Evolutionary conservation across 352 stramenopile genomes (phyloP).

Genomic region (Phytophthora vignae): DNA sequence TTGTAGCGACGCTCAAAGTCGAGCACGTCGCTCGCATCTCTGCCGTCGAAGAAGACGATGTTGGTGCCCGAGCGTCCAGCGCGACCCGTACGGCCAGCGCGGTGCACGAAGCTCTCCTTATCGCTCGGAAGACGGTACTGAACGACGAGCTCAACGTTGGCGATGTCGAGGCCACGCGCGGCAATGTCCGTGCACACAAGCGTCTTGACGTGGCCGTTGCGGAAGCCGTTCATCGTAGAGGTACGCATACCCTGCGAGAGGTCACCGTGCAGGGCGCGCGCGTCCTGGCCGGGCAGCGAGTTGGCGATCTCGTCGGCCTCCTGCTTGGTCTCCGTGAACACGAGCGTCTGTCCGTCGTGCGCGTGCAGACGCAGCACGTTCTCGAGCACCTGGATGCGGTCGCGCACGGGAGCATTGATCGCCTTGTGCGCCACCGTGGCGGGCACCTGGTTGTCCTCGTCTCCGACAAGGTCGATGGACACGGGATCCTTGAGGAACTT

Average conservation of each 20-base stretch:
- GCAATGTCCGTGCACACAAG: slow-evolving; percentile 93
- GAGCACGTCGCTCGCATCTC: slow-evolving; percentile 67
- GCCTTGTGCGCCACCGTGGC: slow-evolving; percentile 93
- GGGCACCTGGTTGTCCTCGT: slow-evolving; percentile 84
- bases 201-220: slow-evolving; percentile 93
- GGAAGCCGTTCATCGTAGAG: slow-evolving; percentile 97
- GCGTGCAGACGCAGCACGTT: slow-evolving; percentile 75
- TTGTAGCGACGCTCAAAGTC: slow-evolving; percentile 85
- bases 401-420: slow-evolving; percentile 89
- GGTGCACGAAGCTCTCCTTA: slow-evolving; percentile 96
- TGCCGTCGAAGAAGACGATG: slow-evolving; percentile 88
- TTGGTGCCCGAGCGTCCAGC: slow-evolving; percentile 85
- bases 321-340: slow-evolving; percentile 98
- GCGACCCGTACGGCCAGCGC: slow-evolving; percentile 90
- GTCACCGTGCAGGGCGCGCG: slow-evolving; percentile 77
- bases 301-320: slow-evolving; percentile 96
- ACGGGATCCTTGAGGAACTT: slow-evolving; percentile 95
- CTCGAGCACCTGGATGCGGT: slow-evolving; percentile 70
- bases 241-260: slow-evolving; percentile 90
- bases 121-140: slow-evolving; percentile 94
- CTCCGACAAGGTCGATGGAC: slow-evolving; percentile 95
- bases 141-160: slow-evolving; percentile 92
- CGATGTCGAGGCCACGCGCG: slow-evolving; percentile 90
- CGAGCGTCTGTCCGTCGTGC: slow-evolving; percentile 88
- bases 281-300: slow-evolving; percentile 67